These are phyloP conservation scores for Cryptosporidium felis DNA, from an alignment of 169 alveolate species.

Conservation along the genomic window DNA sequence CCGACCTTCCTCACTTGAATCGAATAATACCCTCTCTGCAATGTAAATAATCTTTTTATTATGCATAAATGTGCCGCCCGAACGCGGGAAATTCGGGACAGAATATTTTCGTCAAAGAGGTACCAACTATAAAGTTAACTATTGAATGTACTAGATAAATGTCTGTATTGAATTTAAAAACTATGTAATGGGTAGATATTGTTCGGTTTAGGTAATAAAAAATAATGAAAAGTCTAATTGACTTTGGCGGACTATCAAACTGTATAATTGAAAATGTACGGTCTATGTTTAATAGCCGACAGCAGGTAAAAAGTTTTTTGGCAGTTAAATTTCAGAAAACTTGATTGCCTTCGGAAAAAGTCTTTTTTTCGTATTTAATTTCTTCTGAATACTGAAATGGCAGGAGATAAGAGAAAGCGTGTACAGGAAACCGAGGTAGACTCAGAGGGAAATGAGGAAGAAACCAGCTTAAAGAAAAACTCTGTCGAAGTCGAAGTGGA, in stretches of 20 bases:
- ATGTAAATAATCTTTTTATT: too few relatives aligned
- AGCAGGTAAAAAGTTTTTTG: neutral
- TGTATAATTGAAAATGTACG: constrained; percentile 5
- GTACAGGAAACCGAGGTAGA: constrained; percentile 46
- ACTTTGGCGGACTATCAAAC: neutral
- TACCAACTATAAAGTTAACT: neutral
- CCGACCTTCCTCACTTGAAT: too few relatives aligned
- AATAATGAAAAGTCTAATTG: neutral
- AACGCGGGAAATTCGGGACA: constrained; percentile 7
- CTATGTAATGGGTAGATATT: too few relatives aligned
- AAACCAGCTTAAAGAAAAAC: constrained; percentile 37
- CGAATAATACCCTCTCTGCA: too few relatives aligned
- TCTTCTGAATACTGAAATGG: constrained; percentile 16
- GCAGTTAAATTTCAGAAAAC: neutral
- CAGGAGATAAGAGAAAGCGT: constrained; percentile 72
- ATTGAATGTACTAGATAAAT: too few relatives aligned
- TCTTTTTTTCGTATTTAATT: neutral
- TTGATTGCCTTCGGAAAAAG: neutral
- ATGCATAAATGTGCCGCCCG: neutral
- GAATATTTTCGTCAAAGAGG: neutral
- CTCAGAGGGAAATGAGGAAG: constrained; percentile 51
- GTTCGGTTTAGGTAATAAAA: too few relatives aligned
- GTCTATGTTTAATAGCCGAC: neutral
- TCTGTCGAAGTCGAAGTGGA: constrained; percentile 41
- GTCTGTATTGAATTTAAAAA: too few relatives aligned